Conservation (phyloP, 306 rosid genomes). For the Bauhinia variegata region DNA sequence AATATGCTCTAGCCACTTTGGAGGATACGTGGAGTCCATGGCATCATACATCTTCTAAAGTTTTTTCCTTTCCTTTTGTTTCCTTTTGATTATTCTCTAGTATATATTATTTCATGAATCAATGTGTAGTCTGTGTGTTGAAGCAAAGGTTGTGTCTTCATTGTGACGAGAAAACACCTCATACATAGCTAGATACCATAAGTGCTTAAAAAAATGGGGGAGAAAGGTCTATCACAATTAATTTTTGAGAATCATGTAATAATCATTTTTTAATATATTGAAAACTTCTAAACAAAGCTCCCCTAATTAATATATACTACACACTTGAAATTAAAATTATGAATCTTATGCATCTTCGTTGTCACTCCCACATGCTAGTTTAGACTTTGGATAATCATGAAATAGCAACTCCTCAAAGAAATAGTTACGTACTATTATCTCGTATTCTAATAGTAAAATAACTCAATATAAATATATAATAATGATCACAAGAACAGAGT, state of each 20-base stretch:
- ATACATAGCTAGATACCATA: not conserved
- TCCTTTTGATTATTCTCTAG: slow-evolving; percentile 36
- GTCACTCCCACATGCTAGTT: slow-evolving; percentile 27
- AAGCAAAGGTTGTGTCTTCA: slow-evolving; percentile 18
- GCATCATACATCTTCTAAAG: slow-evolving; percentile 7
- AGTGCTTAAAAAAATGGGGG: no score
- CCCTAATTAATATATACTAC: not conserved
- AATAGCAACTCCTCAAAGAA: no score
- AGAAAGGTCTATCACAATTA: no score
- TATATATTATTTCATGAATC: not conserved
- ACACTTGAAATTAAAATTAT: slow-evolving; percentile 24
- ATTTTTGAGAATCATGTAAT: not conserved
- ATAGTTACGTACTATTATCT: no score
- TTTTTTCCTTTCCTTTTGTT: slow-evolving; percentile 16
- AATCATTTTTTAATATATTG: slow-evolving; percentile 3
- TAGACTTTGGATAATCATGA: no score
- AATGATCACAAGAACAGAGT: slow-evolving; percentile 38
- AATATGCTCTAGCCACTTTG: slow-evolving; percentile 27
- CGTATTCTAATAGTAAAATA: no score
- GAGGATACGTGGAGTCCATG: slow-evolving; percentile 31
- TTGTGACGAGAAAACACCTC: slow-evolving; percentile 4
- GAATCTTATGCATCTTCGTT: slow-evolving; percentile 32
- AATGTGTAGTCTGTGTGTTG: not conserved
- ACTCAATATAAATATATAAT: no score
- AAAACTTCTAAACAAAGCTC: slow-evolving; percentile 23